Percentiles rank a stretch among this genome's conserved stretches.
phyloP scores from a whole-genome alignment of 176 grass and related monocot species.

The Zizania latifolia region DNA sequence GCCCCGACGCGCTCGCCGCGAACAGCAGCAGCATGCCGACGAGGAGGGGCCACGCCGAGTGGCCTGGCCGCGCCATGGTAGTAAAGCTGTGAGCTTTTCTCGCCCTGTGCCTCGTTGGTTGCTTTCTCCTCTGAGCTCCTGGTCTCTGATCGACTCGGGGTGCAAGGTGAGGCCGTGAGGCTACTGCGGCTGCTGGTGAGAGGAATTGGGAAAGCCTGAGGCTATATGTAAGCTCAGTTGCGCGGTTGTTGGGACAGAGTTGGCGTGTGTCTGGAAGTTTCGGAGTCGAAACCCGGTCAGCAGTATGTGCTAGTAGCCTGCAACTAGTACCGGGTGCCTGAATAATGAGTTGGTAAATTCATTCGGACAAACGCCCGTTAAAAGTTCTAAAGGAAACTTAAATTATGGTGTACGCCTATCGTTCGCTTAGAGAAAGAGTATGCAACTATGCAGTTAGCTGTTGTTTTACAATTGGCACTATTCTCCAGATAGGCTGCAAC shows the following conservation, averaged over 20 bases:
- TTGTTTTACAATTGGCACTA: background rate
- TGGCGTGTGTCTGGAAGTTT: constrained; percentile 30
- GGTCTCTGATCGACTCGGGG: background rate
- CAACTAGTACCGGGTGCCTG: background rate
- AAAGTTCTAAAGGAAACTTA: background rate
- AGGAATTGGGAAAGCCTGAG: background rate
- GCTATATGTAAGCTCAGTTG: constrained; percentile 3
- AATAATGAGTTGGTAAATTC: constrained; percentile 14
- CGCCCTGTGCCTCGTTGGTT: background rate
- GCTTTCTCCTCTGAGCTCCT: background rate
- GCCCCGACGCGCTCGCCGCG: constrained; percentile 26
- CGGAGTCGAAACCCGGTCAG: constrained; percentile 8
- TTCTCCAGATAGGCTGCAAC: background rate
- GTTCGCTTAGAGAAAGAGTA: too few relatives aligned
- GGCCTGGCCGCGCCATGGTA: constrained; percentile 32
- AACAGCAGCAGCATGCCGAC: constrained; percentile 2
- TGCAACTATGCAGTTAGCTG: background rate
- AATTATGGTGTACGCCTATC: background rate
- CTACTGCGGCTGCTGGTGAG: background rate
- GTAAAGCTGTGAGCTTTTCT: background rate
- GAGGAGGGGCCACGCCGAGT: constrained; percentile 28
- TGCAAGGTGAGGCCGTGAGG: background rate
- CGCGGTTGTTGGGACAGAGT: constrained; percentile 33
- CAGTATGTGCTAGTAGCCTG: background rate
- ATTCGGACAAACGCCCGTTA: background rate